phyloP scores from a whole-genome alignment of 805 yeast genomes.

The Nakazawaea wyomingensis region DNA sequence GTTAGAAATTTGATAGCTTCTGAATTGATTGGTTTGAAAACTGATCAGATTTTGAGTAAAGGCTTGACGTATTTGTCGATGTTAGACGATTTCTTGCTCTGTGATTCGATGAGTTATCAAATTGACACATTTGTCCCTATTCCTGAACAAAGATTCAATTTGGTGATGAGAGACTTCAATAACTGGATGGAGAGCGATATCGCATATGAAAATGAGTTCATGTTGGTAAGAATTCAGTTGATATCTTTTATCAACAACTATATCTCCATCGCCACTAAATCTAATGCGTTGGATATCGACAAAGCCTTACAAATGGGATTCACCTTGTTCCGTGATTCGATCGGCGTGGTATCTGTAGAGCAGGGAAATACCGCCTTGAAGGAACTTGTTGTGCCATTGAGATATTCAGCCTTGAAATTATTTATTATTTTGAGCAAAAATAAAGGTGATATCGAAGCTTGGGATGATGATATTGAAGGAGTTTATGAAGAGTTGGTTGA shows the following conservation, averaged over 20 bases:
- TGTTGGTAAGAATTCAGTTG: constrained; percentile 44
- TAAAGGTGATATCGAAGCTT: constrained; percentile 24
- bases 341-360: constrained; percentile 20
- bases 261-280: constrained; percentile 15
- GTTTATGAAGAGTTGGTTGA: constrained; percentile 40
- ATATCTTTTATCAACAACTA: constrained; percentile 34
- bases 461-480: constrained; percentile 31
- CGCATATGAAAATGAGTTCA: constrained; percentile 54
- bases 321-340: constrained; percentile 28
- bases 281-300: constrained; percentile 18
- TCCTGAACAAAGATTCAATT: constrained; percentile 58
- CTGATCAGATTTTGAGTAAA: constrained; percentile 32
- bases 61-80: constrained; percentile 46
- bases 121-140: constrained; percentile 33
- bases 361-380: background rate
- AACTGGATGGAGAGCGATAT: constrained; percentile 59
- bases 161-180: constrained; percentile 50
- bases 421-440: constrained; percentile 11
- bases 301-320: constrained; percentile 26
- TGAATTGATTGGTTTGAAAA: constrained; percentile 53
- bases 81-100: constrained; percentile 35
- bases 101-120: constrained; percentile 21
- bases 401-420: constrained; percentile 7
- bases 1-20: constrained; percentile 59
- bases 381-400: constrained; percentile 1